A percentile compares a stretch with the other conserved stretches of the same genome.
Evolutionary conservation across 2,329 filamentous ascomycete genomes (phyloP).

Genomic region (Aspergillus sp.): DNA sequence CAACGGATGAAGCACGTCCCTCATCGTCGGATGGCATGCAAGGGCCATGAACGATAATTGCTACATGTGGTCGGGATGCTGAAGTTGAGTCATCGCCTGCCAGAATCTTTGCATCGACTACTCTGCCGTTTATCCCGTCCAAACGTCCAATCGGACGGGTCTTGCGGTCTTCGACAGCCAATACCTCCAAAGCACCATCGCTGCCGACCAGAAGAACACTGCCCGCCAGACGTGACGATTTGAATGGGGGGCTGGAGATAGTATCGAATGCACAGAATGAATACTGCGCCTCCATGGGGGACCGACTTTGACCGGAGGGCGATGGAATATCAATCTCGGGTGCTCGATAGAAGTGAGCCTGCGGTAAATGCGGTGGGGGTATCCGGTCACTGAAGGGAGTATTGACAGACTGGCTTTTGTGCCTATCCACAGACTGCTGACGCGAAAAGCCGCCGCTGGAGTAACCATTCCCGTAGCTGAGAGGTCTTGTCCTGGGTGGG

Average conservation of each 20-base stretch:
- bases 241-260: conserved; percentile 51
- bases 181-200: conserved; percentile 76
- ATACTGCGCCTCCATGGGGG: conserved; percentile 54
- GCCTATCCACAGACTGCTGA: conserved; percentile 37
- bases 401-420: conserved; percentile 40
- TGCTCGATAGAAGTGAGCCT: conserved; percentile 73
- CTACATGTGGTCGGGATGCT: conserved; percentile 69
- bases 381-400: conserved; percentile 35
- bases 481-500: conserved; percentile 40
- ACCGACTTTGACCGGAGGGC: conserved; percentile 25
- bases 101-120: conserved; percentile 79
- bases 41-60: conserved; percentile 77
- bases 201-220: conserved; percentile 77
- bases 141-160: conserved; percentile 69
- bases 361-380: conserved; percentile 71
- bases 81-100: conserved; percentile 63
- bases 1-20: conserved; percentile 30
- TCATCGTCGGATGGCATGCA: conserved; percentile 53
- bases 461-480: conserved; percentile 44
- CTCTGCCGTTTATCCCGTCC: conserved; percentile 74
- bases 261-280: conserved; percentile 82
- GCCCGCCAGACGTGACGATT: conserved; percentile 40
- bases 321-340: conserved; percentile 67
- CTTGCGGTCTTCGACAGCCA: conserved; percentile 69
- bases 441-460: conserved; percentile 36